Evolutionary conservation across 2,329 filamentous ascomycete species (phyloP).

Genomic region (Pseudocercospora fijiensis): DNA sequence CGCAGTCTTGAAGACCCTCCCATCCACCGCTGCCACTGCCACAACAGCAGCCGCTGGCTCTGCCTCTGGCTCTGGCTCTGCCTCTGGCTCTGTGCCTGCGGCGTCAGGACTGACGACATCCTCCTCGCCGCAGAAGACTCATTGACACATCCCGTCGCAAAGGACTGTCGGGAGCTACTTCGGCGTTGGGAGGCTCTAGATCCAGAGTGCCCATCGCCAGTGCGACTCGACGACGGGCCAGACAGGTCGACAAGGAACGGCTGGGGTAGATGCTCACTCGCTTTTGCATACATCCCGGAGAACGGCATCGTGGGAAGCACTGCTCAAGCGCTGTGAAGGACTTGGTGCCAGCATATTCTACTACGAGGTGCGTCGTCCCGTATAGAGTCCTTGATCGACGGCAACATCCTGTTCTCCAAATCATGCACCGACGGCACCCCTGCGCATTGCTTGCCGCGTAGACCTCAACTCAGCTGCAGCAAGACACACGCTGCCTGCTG

Average conservation of each 20-base stretch:
- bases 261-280: neutral
- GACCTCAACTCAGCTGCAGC: neutral
- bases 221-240: constrained; percentile 7
- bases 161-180: neutral
- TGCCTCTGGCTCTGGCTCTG: too few relatives aligned
- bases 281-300: neutral
- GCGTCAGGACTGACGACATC: neutral
- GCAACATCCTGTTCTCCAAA: neutral
- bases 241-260: neutral
- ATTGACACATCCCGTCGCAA: neutral
- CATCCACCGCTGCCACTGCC: neutral
- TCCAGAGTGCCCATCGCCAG: neutral
- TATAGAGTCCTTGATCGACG: neutral
- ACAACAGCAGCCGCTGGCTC: constrained; percentile 3
- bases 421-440: neutral
- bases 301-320: neutral
- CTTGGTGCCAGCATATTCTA: neutral
- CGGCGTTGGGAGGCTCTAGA: constrained; percentile 8
- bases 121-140: neutral
- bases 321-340: neutral
- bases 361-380: constrained; percentile 9
- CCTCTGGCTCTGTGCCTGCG: constrained; percentile 6
- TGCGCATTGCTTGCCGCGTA: constrained; percentile 3
- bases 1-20: neutral
- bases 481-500: neutral